These are phyloP conservation scores for Solanum appendiculatum DNA, from an alignment of 257 asterid species.

Conservation along the genomic window DNA sequence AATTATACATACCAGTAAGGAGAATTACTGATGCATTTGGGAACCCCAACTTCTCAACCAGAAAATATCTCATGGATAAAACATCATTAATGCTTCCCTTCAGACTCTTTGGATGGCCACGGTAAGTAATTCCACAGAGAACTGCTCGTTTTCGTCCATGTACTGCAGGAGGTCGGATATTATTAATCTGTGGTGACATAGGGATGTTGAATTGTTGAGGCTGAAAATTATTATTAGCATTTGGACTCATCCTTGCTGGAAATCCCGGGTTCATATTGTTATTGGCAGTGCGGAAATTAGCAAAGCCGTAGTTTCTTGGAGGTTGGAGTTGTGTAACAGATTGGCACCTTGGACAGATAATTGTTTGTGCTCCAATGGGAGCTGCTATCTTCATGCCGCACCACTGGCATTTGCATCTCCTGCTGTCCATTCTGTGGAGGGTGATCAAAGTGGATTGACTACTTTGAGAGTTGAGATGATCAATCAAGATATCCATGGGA, in stretches of 20 bases:
- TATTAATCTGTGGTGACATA: conserved; percentile 5
- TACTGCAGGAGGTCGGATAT: conserved; percentile 11
- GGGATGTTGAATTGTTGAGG: background rate
- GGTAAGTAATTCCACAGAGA: conserved; percentile 59
- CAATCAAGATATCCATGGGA: background rate
- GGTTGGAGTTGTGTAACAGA: conserved; percentile 5
- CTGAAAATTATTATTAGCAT: background rate
- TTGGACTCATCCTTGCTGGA: background rate
- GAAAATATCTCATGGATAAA: conserved; percentile 30
- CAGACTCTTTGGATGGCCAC: conserved; percentile 37
- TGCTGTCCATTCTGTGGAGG: conserved; percentile 26
- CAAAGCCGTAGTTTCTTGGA: background rate
- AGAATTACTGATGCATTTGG: conserved; percentile 47
- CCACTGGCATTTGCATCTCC: conserved; percentile 38
- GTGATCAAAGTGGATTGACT: background rate
- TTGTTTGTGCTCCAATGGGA: conserved; percentile 24
- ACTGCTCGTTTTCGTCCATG: conserved; percentile 54
- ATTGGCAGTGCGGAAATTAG: background rate
- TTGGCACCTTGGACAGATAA: conserved; percentile 39
- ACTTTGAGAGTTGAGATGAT: background rate
- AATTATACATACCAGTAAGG: conserved; percentile 44
- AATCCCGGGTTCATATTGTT: conserved; percentile 5
- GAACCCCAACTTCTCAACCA: conserved; percentile 43
- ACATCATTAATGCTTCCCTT: conserved; percentile 60
- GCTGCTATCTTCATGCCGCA: conserved; percentile 31